Conservation (phyloP, 179 eudicot species). For the Nepenthes alata region DNA sequence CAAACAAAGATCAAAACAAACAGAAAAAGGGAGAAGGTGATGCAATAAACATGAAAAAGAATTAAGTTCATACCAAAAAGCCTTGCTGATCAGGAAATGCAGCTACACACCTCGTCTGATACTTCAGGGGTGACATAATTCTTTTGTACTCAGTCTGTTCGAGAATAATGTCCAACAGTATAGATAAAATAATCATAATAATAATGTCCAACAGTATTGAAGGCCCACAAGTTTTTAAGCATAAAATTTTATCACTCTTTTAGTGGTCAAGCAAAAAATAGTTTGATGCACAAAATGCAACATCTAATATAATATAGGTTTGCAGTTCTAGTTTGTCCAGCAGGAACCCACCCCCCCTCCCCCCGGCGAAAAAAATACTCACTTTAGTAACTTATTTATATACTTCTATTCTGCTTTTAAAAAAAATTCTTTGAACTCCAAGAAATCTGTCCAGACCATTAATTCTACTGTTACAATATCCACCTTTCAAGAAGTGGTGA, state of each 20-base stretch:
- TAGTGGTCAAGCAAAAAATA: background rate
- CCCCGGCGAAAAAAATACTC: no score
- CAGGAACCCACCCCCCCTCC: no score
- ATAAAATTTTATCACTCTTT: background rate
- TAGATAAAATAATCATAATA: background rate
- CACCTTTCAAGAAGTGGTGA: no score
- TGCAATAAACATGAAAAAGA: background rate
- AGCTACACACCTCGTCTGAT: constrained; percentile 82
- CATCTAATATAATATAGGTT: no score
- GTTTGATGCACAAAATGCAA: background rate
- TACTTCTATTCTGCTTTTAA: no score
- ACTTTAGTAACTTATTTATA: no score
- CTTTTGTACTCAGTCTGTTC: constrained; percentile 63
- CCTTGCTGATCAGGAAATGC: constrained; percentile 93
- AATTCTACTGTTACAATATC: no score
- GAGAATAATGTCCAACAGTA: background rate
- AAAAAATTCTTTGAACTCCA: no score
- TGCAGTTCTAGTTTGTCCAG: no score
- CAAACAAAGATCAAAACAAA: background rate
- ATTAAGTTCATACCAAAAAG: constrained; percentile 41
- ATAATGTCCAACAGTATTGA: background rate
- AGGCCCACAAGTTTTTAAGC: background rate
- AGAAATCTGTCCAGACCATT: no score
- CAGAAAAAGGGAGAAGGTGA: background rate
- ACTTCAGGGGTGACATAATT: constrained; percentile 59